Base-by-base conservation (phyloP, 352 stramenopile species). In the Globisporangium carolinianum region DNA sequence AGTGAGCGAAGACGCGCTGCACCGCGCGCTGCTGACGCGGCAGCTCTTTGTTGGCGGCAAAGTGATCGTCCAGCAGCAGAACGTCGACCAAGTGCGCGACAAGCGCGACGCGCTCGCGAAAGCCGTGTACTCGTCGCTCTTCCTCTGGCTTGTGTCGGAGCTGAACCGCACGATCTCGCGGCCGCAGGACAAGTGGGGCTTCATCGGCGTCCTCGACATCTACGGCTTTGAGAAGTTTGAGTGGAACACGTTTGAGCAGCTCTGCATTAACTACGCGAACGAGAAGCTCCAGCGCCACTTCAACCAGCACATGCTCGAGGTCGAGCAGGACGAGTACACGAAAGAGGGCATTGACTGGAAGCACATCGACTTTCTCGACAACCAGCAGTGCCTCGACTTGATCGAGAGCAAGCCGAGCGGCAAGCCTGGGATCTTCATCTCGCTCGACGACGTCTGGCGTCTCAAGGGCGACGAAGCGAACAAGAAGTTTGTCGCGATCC, bases 151-250 rank as follows among this genome's bases (percentile, higher is more conserved):
- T 15, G 92, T 98, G 9, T 80, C 76, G 4, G 86, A 95, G 59
- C 64, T 97, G 14, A 97, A 97, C 67, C 72, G 80, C 17, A 95
- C 86, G 46, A 97, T 97, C 57, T 94, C 84, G 15, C 73, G 77
- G 37, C 73, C 71, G 35, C 67, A 86, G 38, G 75, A 91, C 55
- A 92, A 90, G 62, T 95, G 83, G 84, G 85, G 83, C 1, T 96
- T 97, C 53, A 98, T 98, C 61, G 92, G 93, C 66, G 88, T 98
- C 24, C 66, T 98, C 18, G 96, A 99, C 82, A 98, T 99, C 63
- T 99, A 98, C 69, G 95, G 96, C 11, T 99, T 99, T 71, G 96
- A 99, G 66, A 95, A 91, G 51, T 98, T 98, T 59, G 80, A 97
- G 51, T 95, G 84, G 87, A 96, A 95, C 58, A 97, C 87, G 18